Base-by-base conservation (phyloP, 257 asterid species). In the Forsythia suspensa region DNA sequence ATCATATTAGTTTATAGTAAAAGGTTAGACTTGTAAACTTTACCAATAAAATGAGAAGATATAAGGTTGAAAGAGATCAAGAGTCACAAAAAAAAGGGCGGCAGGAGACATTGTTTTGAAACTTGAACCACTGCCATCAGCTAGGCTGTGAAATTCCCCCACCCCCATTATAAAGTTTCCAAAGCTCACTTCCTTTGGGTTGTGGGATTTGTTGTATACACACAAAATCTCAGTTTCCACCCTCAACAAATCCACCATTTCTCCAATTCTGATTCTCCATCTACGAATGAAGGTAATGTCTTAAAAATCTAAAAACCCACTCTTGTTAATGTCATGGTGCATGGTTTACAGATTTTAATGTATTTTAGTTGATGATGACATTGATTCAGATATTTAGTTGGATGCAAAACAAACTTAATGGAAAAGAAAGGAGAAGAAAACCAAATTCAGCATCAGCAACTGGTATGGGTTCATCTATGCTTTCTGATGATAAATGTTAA, bases 341-440 rank as follows among this genome's bases (percentile, higher is more conserved):
- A 24, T 65, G 34, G 3, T 46, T 72, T 55, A 15, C 61, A 9
- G 48, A 68, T 34, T 75, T 55, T 76, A n/a, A 79, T 77, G 70
- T 63, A 29, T 73, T 76, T 34, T 51, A 1, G 16, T 51, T 77
- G 15, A 4, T 82, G 11, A 13, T 57, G 77, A 29, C 34, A 29
- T 79, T 70, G 70, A 67, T 68, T 82, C 81, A 92, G 98, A 91
- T 94, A 84, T 92, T 91, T 78, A 82, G 86, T 79, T 92, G 97
- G 98, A 79, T 90, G 84, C 89, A 91, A 79, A 84, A 77, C 78
- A 90, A 84, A 87, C 81, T 82, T 24, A 86, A 70, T 81, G 91
- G 88, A 41, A 88, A 69, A 74, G 85, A 82, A 70, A 76, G 40
- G n/a, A 61, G 57, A 80, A 74, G 18, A 68, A 81, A 78, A 63